Evolutionary conservation across 495 filamentous ascomycete genomes (phyloP).

Genomic region (Podospora fimiseda): DNA sequence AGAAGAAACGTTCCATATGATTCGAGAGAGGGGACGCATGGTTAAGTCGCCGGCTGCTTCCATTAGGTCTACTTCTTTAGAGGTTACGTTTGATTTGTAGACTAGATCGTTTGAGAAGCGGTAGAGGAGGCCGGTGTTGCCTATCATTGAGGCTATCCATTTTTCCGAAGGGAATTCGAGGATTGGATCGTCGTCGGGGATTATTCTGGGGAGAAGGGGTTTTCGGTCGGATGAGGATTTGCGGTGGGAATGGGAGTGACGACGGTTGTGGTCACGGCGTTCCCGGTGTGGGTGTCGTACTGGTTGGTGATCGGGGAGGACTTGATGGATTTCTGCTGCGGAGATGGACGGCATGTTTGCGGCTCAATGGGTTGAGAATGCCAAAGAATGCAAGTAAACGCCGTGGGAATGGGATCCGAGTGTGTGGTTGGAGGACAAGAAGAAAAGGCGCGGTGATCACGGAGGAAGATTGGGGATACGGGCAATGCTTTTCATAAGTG

Average conservation of each 20-base stretch:
- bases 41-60: slow-evolving; percentile 15
- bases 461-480: background rate
- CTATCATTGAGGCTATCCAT: slow-evolving; percentile 17
- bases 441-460: background rate
- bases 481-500: too few relatives aligned
- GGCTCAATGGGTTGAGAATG: too few relatives aligned
- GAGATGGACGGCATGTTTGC: background rate
- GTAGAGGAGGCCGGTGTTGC: slow-evolving; percentile 11
- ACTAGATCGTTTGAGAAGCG: slow-evolving; percentile 12
- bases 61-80: slow-evolving; percentile 12
- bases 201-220: background rate
- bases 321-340: background rate
- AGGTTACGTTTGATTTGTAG: slow-evolving; percentile 16
- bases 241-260: too few relatives aligned
- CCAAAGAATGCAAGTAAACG: background rate
- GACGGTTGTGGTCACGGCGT: too few relatives aligned
- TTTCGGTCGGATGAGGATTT: background rate
- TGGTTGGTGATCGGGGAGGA: background rate
- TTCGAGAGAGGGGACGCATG: slow-evolving; percentile 7
- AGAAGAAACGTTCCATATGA: slow-evolving; percentile 10
- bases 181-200: slow-evolving; percentile 17
- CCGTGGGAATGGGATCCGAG: too few relatives aligned
- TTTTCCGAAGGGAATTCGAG: slow-evolving; percentile 14
- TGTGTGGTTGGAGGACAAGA: background rate
- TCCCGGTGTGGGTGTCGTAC: too few relatives aligned